Conservation (phyloP, 768 basidiomycete genomes). For the Amanita pallidorosea region DNA sequence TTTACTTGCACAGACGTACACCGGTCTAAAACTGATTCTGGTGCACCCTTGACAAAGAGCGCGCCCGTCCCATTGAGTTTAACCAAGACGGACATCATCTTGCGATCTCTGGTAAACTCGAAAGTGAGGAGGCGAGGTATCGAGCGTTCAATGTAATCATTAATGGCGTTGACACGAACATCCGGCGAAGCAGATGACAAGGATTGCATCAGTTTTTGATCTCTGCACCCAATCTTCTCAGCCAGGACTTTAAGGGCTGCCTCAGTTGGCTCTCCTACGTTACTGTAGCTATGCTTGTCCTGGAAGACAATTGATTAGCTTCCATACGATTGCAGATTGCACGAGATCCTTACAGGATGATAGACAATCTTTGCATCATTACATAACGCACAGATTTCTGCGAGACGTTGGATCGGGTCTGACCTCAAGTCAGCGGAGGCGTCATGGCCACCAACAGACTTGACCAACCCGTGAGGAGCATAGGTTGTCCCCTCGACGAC, state of each 20-base stretch:
- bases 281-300: conserved; percentile 73
- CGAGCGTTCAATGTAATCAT: conserved; percentile 65
- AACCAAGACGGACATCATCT: conserved; percentile 98
- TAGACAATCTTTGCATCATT: conserved; percentile 92
- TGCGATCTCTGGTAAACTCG: conserved; percentile 96
- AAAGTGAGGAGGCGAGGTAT: conserved; percentile 85
- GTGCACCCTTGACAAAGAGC: conserved; percentile 92
- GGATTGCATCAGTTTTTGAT: conserved; percentile 44
- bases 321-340: not conserved
- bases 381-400: conserved; percentile 88
- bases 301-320: conserved; percentile 18
- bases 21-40: conserved; percentile 88
- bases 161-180: conserved; percentile 73
- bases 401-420: conserved; percentile 71
- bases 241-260: conserved; percentile 91
- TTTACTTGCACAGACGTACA: conserved; percentile 68
- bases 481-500: conserved; percentile 88
- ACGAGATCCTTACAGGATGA: conserved; percentile 41
- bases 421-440: conserved; percentile 45
- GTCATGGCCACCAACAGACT: conserved; percentile 52
- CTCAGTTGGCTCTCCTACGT: conserved; percentile 95
- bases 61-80: conserved; percentile 57
- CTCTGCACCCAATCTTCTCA: conserved; percentile 82
- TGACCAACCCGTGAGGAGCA: conserved; percentile 72
- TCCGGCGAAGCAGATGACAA: conserved; percentile 44